Conservation (phyloP, 768 basidiomycete species). For the Galerina marginata region DNA sequence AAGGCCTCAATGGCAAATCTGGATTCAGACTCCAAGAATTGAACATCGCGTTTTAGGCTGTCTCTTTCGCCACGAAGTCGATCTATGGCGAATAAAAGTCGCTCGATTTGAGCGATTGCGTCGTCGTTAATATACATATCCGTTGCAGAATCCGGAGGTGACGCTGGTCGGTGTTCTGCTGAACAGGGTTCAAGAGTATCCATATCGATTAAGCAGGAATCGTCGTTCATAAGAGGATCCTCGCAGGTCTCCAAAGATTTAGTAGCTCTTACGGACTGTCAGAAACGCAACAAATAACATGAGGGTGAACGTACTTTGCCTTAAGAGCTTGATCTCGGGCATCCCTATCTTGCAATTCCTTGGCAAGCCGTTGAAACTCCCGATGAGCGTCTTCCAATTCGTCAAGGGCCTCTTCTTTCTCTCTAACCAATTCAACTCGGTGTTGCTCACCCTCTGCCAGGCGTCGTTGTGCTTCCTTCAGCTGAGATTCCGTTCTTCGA, state of each 20-base stretch:
- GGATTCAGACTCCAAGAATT: conserved; percentile 73
- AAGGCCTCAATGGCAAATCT: conserved; percentile 66
- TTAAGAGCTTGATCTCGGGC: conserved; percentile 25
- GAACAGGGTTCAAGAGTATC: conserved; percentile 22
- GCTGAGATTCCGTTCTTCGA: conserved; percentile 39
- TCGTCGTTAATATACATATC: conserved; percentile 30
- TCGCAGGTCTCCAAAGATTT: conserved; percentile 25
- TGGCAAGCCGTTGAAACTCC: conserved; percentile 34
- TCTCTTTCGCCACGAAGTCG: conserved; percentile 74
- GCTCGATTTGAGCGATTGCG: conserved; percentile 51
- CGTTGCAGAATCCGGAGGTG: background rate
- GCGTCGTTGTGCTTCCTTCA: conserved; percentile 49
- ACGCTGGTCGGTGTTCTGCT: background rate
- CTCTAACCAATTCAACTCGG: conserved; percentile 51
- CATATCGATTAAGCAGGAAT: conserved; percentile 26
- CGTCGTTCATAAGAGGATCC: conserved; percentile 23
- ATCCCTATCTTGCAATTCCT: conserved; percentile 29
- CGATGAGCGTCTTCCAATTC: conserved; percentile 44
- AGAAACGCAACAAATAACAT: background rate
- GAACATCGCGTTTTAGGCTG: conserved; percentile 60
- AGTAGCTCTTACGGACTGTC: conserved; percentile 14
- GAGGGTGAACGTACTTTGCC: conserved; percentile 20
- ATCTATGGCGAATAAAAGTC: conserved; percentile 65
- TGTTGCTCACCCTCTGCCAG: conserved; percentile 45
- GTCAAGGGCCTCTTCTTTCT: conserved; percentile 57